Evolutionary conservation across 768 basidiomycete species (phyloP), one percentile per base, ranked within the genome.

Genomic region (Leccinum incarnatum): DNA sequence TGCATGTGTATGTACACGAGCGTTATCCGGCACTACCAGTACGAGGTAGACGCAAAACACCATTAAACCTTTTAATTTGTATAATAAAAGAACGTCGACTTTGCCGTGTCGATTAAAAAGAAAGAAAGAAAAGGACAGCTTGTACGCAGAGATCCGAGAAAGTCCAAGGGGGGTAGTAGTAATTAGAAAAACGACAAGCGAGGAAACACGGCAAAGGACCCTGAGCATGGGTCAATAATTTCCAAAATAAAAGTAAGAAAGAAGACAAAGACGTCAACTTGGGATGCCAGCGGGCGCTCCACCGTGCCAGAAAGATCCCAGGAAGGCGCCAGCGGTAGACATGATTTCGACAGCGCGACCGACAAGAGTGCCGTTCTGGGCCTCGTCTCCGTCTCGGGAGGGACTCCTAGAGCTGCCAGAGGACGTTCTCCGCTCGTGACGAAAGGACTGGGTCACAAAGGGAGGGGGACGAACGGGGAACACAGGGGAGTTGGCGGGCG

Each of bases 321-420:
- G 68, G 65, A 88, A 86, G 47, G 89, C 89, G 19, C 90, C 86
- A 2, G 93, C 93, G 53, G 81, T 86, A 47, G 83, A 86, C 58
- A 94, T 88, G 42, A 95, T 89, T 54, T 88, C 91, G 19, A 87
- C 89, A 23, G 92, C 86, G 51, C 83, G 77, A 15, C 82, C 81
- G 23, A 83, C 82, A 21, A 87, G 73, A 37, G 77, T 81, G 5
- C 76, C 79, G 21, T 69, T 71, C 60, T 71, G 71, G 40, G 72
- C 68, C 17, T 70, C 65, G 37, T 67, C 70, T 47, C 58, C 63
- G 36, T 57, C 49, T 64, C 71, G 66, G 5, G 53, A 59, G 21
- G 72, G 72, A 57, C 72, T 73, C 23, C 61, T 61, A 30, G 68
- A 68, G 23, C 55, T 51, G 21, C 64, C 60, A 4, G 60, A 58